Conservation (phyloP, 495 filamentous ascomycete genomes). For the Aspergillus cavernicola region DNA sequence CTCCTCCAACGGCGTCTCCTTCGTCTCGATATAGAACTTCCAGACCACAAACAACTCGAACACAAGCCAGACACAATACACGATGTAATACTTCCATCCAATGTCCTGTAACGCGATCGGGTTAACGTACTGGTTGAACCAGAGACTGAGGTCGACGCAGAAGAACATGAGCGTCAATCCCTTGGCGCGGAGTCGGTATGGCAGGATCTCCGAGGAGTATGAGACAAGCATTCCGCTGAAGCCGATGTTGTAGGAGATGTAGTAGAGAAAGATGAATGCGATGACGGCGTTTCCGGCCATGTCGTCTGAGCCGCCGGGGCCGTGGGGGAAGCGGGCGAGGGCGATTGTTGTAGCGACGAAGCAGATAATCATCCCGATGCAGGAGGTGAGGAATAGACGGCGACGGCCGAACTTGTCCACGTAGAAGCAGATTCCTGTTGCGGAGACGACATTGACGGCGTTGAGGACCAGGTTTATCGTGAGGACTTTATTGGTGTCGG, state of each 20-base stretch:
- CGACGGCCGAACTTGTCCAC: conserved; percentile 9
- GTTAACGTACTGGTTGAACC: conserved; percentile 13
- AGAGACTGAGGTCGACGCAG: conserved; percentile 6
- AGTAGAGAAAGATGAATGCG: conserved; percentile 59
- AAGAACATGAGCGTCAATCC: conserved; percentile 54
- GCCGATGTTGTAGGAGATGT: conserved; percentile 54
- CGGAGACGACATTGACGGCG: conserved; percentile 10
- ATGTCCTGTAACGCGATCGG: conserved; percentile 4
- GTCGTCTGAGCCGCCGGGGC: not conserved
- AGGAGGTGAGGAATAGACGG: conserved; percentile 7
- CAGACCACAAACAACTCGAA: conserved; percentile 7
- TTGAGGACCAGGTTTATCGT: conserved; percentile 5
- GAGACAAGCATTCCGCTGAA: conserved; percentile 60
- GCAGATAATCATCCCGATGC: not conserved
- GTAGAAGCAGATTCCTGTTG: conserved; percentile 7
- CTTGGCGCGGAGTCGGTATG: conserved; percentile 64
- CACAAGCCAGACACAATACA: conserved; percentile 4
- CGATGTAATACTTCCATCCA: conserved; percentile 10
- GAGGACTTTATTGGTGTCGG: not conserved
- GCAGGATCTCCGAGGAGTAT: conserved; percentile 61
- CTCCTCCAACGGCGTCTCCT: conserved; percentile 7
- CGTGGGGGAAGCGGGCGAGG: conserved; percentile 4
- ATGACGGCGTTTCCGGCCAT: conserved; percentile 47
- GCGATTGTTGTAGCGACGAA: conserved; percentile 6
- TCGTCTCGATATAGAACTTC: conserved; percentile 10